Evolutionary conservation across 768 basidiomycete genomes (phyloP).

Genomic region (Mycena rosella): DNA sequence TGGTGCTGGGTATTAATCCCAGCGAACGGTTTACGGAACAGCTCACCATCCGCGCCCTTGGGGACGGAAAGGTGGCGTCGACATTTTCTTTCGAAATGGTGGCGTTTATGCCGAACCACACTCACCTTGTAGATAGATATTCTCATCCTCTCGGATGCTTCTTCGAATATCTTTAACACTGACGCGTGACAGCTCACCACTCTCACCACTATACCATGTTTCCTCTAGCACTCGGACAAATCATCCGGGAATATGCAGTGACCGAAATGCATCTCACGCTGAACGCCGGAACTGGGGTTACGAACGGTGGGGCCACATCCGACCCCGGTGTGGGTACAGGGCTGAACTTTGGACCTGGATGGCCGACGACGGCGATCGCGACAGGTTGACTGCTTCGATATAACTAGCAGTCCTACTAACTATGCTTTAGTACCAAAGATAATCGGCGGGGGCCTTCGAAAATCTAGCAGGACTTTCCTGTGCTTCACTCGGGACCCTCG

Average conservation of each 20-base stretch:
- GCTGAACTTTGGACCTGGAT: constrained; percentile 96
- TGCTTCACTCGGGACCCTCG: background rate
- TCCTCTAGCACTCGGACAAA: constrained; percentile 87
- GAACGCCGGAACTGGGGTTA: constrained; percentile 96
- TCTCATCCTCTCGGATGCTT: no score
- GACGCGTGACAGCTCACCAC: constrained; percentile 52
- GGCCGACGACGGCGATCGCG: constrained; percentile 41
- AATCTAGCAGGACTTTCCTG: constrained; percentile 91
- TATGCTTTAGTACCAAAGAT: constrained; percentile 67
- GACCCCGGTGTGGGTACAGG: constrained; percentile 84
- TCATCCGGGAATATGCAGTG: constrained; percentile 86
- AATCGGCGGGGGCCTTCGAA: constrained; percentile 89
- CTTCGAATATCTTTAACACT: no score
- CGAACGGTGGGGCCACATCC: constrained; percentile 81
- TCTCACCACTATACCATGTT: constrained; percentile 84
- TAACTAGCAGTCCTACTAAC: background rate
- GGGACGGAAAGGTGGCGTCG: no score
- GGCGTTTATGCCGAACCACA: no score
- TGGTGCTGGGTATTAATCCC: no score
- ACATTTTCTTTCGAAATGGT: no score
- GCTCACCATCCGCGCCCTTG: no score
- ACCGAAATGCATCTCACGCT: constrained; percentile 90
- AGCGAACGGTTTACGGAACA: no score
- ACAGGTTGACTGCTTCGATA: background rate
- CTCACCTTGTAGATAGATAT: no score